Percentiles rank a stretch among this genome's conserved stretches.
Conservation (phyloP, 2,329 filamentous ascomycete species). For the Penicillium expansum region DNA sequence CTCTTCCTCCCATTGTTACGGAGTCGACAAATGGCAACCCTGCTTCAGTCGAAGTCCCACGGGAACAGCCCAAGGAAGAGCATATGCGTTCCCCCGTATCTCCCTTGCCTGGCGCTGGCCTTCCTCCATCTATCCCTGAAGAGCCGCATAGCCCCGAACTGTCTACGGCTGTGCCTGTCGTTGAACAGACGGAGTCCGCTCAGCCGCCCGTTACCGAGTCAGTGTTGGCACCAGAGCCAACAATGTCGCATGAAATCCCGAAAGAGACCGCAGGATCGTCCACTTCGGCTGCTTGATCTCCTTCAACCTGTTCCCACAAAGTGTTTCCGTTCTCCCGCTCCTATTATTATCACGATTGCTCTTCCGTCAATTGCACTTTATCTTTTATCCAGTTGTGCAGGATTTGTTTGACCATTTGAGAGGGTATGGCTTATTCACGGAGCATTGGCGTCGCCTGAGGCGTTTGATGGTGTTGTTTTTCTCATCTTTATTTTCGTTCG, state of each 20-base stretch:
- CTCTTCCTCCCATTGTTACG: constrained; percentile 34
- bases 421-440: background rate
- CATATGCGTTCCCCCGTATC: constrained; percentile 27
- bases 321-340: background rate
- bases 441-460: background rate
- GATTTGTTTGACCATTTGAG: background rate
- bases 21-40: constrained; percentile 22
- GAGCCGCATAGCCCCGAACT: constrained; percentile 33
- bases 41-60: constrained; percentile 24
- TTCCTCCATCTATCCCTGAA: constrained; percentile 36
- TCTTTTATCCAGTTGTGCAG: background rate
- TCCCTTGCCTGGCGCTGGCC: constrained; percentile 29
- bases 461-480: background rate
- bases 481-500: background rate
- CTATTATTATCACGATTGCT: background rate
- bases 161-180: constrained; percentile 9
- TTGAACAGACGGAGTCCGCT: constrained; percentile 8
- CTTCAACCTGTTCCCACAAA: background rate
- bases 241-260: background rate
- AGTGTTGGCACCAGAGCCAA: background rate
- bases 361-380: background rate
- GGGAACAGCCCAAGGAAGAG: constrained; percentile 24
- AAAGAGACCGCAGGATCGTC: constrained; percentile 2
- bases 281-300: background rate
- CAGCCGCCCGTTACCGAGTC: background rate